Conservation (phyloP, 352 stramenopile genomes). For the Pelagophyceae sp. region DNA sequence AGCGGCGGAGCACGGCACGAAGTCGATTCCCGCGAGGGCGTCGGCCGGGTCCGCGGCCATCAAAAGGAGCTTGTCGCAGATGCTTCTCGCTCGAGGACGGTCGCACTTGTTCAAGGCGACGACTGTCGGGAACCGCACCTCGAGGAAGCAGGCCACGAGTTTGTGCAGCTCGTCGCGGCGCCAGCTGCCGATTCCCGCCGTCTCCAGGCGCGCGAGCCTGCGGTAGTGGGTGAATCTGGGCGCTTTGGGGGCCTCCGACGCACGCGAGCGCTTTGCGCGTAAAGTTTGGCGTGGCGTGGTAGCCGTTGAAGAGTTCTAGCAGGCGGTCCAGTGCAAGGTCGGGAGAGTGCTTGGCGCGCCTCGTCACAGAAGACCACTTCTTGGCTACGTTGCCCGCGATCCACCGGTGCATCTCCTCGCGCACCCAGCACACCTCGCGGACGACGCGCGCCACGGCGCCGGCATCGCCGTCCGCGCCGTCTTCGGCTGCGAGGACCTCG, state of each 20-base stretch:
- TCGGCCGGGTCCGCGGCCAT: constrained; percentile 3
- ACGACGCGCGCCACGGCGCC: constrained; percentile 32
- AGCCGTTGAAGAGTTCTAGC: constrained; percentile 52
- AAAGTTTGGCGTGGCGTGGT: constrained; percentile 46
- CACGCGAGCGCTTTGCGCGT: constrained; percentile 39
- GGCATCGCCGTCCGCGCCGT: constrained; percentile 22
- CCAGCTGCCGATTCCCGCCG: constrained; percentile 42
- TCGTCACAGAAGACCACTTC: constrained; percentile 49
- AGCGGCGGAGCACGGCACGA: background rate
- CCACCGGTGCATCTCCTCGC: constrained; percentile 54
- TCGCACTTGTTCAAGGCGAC: constrained; percentile 57
- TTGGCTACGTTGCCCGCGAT: constrained; percentile 49
- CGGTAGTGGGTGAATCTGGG: too few relatives aligned
- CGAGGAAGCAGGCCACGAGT: constrained; percentile 50
- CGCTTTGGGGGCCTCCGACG: too few relatives aligned
- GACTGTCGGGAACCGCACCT: constrained; percentile 53
- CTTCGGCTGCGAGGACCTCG: constrained; percentile 37
- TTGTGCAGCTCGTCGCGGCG: constrained; percentile 48
- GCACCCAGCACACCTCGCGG: constrained; percentile 44
- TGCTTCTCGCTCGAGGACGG: constrained; percentile 34
- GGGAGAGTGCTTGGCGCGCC: constrained; percentile 34
- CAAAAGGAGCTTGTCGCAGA: constrained; percentile 41
- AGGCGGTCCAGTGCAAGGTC: constrained; percentile 34
- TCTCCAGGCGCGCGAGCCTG: constrained; percentile 42
- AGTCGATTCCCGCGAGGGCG: background rate